Conservation (phyloP, 306 rosid species). For the Elaeagnus macrophylla region DNA sequence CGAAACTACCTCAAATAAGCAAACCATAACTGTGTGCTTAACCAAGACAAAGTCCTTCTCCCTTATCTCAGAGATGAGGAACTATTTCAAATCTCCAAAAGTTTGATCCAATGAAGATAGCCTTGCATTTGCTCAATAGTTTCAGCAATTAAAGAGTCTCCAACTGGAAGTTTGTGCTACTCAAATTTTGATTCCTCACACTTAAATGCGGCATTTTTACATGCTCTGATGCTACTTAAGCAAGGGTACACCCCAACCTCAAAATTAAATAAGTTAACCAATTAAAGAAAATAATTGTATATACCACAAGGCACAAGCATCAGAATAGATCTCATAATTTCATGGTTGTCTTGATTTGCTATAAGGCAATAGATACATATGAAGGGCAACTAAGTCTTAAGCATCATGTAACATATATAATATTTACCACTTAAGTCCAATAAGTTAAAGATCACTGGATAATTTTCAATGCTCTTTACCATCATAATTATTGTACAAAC, state of each 20-base stretch:
- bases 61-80: too few species aligned
- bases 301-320: neutral
- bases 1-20: too few species aligned
- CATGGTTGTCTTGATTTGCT: neutral
- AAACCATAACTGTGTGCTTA: too few species aligned
- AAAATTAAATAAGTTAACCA: too few species aligned
- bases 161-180: slow-evolving; percentile 52
- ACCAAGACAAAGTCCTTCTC: too few species aligned
- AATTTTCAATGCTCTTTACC: slow-evolving; percentile 56
- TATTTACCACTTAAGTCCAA: too few species aligned
- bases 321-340: neutral
- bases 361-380: neutral
- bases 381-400: neutral
- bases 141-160: slow-evolving; percentile 38
- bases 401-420: slow-evolving; percentile 57
- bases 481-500: slow-evolving; percentile 76
- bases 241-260: too few species aligned
- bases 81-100: slow-evolving; percentile 58
- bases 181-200: slow-evolving; percentile 65
- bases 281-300: neutral
- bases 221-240: slow-evolving; percentile 66
- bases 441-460: slow-evolving; percentile 54
- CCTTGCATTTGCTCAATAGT: slow-evolving; percentile 48
- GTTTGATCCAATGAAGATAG: slow-evolving; percentile 48
- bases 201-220: slow-evolving; percentile 58